phyloP scores from a whole-genome alignment of 345 rosid species.

The Carallia pectinifolia region DNA sequence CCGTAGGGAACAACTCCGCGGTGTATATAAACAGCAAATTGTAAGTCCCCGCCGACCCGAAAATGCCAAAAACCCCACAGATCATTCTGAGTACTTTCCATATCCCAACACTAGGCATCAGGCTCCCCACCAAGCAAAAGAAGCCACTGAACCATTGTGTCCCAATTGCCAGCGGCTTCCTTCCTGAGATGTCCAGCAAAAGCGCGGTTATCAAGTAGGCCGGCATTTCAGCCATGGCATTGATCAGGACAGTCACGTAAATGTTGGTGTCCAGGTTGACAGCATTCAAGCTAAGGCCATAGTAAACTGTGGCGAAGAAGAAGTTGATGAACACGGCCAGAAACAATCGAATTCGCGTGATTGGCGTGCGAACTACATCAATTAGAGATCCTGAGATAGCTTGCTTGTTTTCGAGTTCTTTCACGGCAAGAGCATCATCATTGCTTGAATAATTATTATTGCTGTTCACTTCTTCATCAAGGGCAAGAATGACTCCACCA shows the following conservation, averaged over 20 bases:
- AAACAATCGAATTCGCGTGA: constrained; percentile 57
- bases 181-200: constrained; percentile 62
- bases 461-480: constrained; percentile 57
- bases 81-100: constrained; percentile 68
- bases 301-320: constrained; percentile 71
- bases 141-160: constrained; percentile 78
- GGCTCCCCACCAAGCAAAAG: constrained; percentile 59
- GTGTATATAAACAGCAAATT: constrained; percentile 82
- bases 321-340: constrained; percentile 62
- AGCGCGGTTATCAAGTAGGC: constrained; percentile 73
- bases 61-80: constrained; percentile 77
- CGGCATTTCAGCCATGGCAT: constrained; percentile 83
- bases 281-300: constrained; percentile 87
- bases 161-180: constrained; percentile 76
- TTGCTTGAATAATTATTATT: not conserved
- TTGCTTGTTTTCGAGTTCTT: constrained; percentile 25
- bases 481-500: constrained; percentile 50
- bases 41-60: constrained; percentile 85
- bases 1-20: constrained; percentile 83
- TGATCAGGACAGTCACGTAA: constrained; percentile 67
- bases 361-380: constrained; percentile 62
- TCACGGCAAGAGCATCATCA: not conserved
- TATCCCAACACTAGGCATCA: constrained; percentile 38
- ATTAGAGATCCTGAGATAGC: constrained; percentile 54
- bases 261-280: constrained; percentile 86